Conservation (phyloP, 2,329 filamentous ascomycete species). For the Verticillium tricorpus region DNA sequence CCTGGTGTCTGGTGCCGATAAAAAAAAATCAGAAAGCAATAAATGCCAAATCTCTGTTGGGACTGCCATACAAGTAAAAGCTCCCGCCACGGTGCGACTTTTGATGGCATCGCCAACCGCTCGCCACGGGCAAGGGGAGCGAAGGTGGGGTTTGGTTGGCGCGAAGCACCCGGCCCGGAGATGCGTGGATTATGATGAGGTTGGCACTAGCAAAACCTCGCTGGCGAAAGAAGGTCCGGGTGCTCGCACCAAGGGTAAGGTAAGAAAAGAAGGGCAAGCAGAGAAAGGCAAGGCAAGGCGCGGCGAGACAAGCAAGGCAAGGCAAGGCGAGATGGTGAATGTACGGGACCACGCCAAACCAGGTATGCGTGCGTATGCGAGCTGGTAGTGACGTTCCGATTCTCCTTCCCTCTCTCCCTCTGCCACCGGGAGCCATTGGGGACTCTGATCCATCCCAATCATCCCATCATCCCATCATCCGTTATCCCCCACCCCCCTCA, state of each 20-base stretch:
- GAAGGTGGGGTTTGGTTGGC: neutral
- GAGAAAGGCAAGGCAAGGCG: neutral
- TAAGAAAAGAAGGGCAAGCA: neutral
- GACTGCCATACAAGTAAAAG: too few relatives aligned
- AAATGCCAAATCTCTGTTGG: too few relatives aligned
- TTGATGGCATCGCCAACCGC: neutral
- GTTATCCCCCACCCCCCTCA: neutral
- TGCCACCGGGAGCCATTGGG: neutral
- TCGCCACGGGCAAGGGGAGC: neutral
- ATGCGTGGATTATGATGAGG: neutral
- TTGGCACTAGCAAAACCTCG: neutral
- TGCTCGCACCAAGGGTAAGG: neutral
- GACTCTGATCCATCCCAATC: neutral
- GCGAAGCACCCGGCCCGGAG: neutral
- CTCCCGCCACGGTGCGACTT: neutral
- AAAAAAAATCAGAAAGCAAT: too few relatives aligned
- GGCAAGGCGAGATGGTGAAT: neutral
- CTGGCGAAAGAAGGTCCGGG: neutral
- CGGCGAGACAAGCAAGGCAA: neutral
- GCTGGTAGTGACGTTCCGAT: neutral
- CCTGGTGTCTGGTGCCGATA: too few relatives aligned
- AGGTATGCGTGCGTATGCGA: too few relatives aligned
- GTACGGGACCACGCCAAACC: too few relatives aligned
- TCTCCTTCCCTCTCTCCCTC: neutral
- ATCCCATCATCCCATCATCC: neutral